phyloP scores from a whole-genome alignment of 169 alveolate species.

The Eimeria necatrix region DNA sequence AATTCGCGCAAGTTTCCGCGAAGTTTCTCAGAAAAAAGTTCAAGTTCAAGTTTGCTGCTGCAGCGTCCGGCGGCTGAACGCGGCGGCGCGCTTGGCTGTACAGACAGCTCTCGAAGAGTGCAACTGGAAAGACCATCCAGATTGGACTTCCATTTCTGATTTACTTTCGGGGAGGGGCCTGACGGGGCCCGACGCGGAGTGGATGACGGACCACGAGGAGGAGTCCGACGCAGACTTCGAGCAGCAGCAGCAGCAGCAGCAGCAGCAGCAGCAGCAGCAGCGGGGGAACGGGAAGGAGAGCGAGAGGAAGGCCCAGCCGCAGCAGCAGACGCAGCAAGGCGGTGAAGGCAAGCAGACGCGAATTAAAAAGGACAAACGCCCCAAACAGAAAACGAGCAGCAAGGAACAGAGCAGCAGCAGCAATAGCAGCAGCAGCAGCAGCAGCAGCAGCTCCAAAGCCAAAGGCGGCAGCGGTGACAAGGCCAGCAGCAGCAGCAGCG shows the following conservation, averaged over 20 bases:
- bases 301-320: neutral
- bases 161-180: neutral
- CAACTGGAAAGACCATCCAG: slow-evolving; percentile 40
- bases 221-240: slow-evolving; percentile 25
- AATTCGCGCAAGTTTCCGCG: no score
- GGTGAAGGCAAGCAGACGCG: no score
- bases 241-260: neutral
- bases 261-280: neutral
- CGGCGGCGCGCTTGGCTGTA: slow-evolving; percentile 13
- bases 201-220: slow-evolving; percentile 37
- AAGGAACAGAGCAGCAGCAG: neutral
- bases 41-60: neutral
- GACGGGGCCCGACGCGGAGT: slow-evolving; percentile 32
- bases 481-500: neutral
- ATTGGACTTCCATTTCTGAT: neutral
- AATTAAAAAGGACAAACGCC: no score
- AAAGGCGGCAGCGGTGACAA: neutral
- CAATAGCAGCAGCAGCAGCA: neutral
- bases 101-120: slow-evolving; percentile 70
- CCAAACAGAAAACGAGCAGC: neutral
- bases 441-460: slow-evolving; percentile 3
- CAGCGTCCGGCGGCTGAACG: slow-evolving; percentile 54
- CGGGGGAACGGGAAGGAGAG: neutral
- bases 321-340: no score
- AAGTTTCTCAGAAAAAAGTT: no score